phyloP scores from a whole-genome alignment of 2,329 filamentous ascomycete species.

The Fusarium sp. region DNA sequence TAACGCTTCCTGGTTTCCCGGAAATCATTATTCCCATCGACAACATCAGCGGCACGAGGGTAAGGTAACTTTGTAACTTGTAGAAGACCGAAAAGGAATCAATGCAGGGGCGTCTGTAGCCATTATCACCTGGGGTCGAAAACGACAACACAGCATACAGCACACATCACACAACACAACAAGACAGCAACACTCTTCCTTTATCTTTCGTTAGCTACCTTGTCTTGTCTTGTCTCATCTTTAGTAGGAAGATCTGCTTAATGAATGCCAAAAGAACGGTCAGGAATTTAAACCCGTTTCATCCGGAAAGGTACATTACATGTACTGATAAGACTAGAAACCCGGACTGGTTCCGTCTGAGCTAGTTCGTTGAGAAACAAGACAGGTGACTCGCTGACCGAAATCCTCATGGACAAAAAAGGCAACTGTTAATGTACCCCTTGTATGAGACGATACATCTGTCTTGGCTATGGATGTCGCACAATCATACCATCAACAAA shows the following conservation, averaged over 20 bases:
- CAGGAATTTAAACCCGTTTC: constrained; percentile 29
- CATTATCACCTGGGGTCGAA: constrained; percentile 33
- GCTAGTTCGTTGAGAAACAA: constrained; percentile 12
- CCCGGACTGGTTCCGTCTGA: constrained; percentile 38
- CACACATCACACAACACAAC: neutral
- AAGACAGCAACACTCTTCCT: constrained; percentile 34
- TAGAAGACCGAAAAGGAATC: constrained; percentile 24
- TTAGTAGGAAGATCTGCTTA: constrained; percentile 3
- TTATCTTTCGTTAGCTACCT: constrained; percentile 26
- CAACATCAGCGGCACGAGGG: constrained; percentile 11
- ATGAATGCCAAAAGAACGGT: constrained; percentile 30
- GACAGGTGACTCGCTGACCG: constrained; percentile 37
- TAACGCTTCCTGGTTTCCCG: constrained; percentile 23
- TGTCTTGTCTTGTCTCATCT: constrained; percentile 15
- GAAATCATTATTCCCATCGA: constrained; percentile 21
- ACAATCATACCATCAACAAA: constrained; percentile 1
- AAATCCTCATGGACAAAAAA: constrained; percentile 29
- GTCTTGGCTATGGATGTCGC: constrained; percentile 10
- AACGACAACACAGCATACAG: constrained; percentile 17
- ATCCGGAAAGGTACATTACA: constrained; percentile 32
- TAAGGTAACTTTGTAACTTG: constrained; percentile 38
- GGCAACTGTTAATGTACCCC: constrained; percentile 32
- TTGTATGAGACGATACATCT: constrained; percentile 24
- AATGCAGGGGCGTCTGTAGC: constrained; percentile 35
- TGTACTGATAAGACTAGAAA: constrained; percentile 43